phyloP scores from a whole-genome alignment of 116 monocot species.

The Phalaenopsis hybrid region DNA sequence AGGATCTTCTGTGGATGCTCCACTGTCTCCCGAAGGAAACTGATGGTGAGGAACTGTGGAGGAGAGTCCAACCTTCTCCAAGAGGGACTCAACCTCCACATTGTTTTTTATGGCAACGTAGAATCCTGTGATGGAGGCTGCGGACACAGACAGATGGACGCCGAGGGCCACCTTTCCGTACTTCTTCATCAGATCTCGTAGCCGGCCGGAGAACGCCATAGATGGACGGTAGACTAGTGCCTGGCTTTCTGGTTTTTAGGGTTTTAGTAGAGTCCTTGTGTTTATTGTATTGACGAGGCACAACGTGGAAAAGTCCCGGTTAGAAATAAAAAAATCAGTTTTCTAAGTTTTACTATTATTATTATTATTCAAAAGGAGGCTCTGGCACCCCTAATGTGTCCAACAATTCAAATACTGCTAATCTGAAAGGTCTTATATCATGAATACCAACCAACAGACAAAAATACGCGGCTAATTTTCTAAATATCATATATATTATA shows the following conservation, averaged over 20 bases:
- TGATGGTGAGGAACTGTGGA: slow-evolving; percentile 14
- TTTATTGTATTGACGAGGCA: background rate
- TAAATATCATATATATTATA: too few relatives aligned
- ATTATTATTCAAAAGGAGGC: too few relatives aligned
- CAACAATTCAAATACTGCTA: too few relatives aligned
- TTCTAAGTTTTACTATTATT: too few relatives aligned
- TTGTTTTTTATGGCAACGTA: slow-evolving; percentile 94
- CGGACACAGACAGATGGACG: slow-evolving; percentile 84
- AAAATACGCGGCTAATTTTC: too few relatives aligned
- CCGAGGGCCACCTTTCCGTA: slow-evolving; percentile 88
- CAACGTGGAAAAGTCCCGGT: too few relatives aligned
- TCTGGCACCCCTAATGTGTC: too few relatives aligned
- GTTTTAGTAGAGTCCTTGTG: background rate
- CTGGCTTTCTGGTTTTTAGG: slow-evolving; percentile 11
- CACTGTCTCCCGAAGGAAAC: background rate
- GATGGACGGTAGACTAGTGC: background rate
- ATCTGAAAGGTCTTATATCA: too few relatives aligned
- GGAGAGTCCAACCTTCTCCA: slow-evolving; percentile 28
- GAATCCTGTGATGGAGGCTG: slow-evolving; percentile 71
- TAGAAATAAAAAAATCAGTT: too few relatives aligned
- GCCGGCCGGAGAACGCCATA: slow-evolving; percentile 51
- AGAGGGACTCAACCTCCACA: slow-evolving; percentile 83
- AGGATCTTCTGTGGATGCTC: slow-evolving; percentile 2
- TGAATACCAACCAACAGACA: too few relatives aligned
- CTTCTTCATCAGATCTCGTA: slow-evolving; percentile 75